Evolutionary conservation across 495 filamentous ascomycete genomes (phyloP).

Genomic region (Aspergillus bertholletiae): DNA sequence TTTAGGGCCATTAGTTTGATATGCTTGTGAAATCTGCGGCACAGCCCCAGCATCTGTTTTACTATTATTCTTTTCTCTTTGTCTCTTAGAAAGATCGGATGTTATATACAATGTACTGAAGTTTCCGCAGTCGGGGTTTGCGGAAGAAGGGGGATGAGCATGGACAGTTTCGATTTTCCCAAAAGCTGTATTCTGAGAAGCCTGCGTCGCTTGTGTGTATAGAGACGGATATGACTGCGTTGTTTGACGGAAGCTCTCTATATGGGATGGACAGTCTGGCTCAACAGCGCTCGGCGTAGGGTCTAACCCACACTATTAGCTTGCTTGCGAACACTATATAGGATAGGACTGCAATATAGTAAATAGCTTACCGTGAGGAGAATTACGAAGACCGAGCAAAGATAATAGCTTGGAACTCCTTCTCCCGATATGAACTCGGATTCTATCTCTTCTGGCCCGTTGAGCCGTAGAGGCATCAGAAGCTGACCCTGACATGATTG

Average conservation of each 20-base stretch:
- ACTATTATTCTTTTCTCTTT: background rate
- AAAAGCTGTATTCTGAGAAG: background rate
- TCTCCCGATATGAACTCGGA: conserved; percentile 25
- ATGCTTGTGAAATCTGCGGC: background rate
- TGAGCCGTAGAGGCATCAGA: conserved; percentile 15
- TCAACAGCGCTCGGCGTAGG: background rate
- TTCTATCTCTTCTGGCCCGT: conserved; percentile 10
- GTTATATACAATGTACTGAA: background rate
- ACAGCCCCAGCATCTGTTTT: background rate
- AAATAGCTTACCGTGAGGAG: conserved; percentile 17
- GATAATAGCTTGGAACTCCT: conserved; percentile 39
- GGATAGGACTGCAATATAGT: background rate
- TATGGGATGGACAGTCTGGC: background rate
- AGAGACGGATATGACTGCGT: background rate
- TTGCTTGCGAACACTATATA: background rate
- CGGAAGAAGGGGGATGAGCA: background rate
- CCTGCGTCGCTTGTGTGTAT: background rate
- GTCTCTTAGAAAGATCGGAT: background rate
- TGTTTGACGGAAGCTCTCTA: background rate
- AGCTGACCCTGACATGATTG: conserved; percentile 24
- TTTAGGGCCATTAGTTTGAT: background rate
- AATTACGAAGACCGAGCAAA: conserved; percentile 27
- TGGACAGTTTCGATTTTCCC: background rate
- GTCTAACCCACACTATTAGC: background rate
- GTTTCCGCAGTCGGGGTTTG: background rate